These are phyloP conservation scores for Golubevia pallescens DNA, from an alignment of 1,284 basidiomycete species.

Conservation along the genomic window DNA sequence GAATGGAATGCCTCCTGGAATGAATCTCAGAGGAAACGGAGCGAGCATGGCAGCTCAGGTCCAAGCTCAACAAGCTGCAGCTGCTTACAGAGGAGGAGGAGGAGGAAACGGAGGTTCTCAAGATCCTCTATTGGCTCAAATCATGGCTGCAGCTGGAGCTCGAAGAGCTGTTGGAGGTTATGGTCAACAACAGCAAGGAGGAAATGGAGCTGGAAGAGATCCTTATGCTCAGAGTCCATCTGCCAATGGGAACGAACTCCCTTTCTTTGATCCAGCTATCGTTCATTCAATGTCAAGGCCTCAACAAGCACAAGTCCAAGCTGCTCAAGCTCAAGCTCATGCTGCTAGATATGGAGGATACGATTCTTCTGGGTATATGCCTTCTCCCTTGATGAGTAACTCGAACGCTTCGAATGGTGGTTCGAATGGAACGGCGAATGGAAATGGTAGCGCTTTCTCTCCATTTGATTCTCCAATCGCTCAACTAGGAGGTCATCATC, in stretches of 20 bases:
- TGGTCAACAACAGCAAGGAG: neutral
- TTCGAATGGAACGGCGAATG: conserved; percentile 2
- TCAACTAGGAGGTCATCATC: neutral
- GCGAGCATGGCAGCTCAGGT: conserved; percentile 11
- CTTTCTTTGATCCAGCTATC: conserved; percentile 44
- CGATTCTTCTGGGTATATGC: conserved; percentile 5
- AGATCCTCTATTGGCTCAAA: conserved; percentile 53
- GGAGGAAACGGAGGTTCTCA: conserved; percentile 21
- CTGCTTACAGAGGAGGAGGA: conserved; percentile 14
- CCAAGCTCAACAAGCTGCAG: conserved; percentile 5
- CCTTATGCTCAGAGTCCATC: conserved; percentile 4
- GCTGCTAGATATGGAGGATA: conserved; percentile 13
- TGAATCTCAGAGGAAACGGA: conserved; percentile 6
- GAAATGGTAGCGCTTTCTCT: conserved; percentile 7
- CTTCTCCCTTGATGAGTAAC: neutral
- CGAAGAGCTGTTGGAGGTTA: conserved; percentile 17
- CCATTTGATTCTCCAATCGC: conserved; percentile 1
- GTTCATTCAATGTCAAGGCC: conserved; percentile 39
- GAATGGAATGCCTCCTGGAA: neutral
- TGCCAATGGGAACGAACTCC: conserved; percentile 19
- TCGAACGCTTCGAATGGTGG: conserved; percentile 4
- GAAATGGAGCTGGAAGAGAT: conserved; percentile 13
- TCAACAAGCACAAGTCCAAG: conserved; percentile 22
- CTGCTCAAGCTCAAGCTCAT: conserved; percentile 11
- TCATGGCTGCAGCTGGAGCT: conserved; percentile 31